Evolutionary conservation across 148 eudicot species (phyloP), one percentile per base, ranked within the genome.

Genomic region (Diospyros kaki): DNA sequence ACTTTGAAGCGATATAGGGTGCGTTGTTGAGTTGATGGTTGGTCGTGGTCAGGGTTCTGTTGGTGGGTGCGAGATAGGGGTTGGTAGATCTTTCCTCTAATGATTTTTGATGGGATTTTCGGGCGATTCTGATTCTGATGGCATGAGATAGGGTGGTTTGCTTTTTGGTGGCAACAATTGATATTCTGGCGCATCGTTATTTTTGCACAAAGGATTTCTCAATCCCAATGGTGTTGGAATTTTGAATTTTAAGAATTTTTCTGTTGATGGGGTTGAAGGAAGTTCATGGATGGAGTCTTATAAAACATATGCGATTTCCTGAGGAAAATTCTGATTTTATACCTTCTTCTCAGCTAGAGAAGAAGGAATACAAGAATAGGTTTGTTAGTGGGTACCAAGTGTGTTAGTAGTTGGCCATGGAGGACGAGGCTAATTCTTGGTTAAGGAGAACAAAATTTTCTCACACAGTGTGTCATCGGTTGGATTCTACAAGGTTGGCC

Each of bases 361-460:
- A 72, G 78, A 62, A 69, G 71, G 56, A 50, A 12, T 59, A 54
- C 15, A 68, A 58, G 74, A 9, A 51, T 10, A 43, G 75, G 50
- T 6, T 54, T 77, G 39, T 43, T 79, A 55, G 64, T 76, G 77
- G 77, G 67, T 73, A 78, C 73, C 73, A 70, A 52, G 78, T 74
- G 40, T 28, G 76, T 77, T 72, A 61, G 72, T 75, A 77, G 69
- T 50, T 66, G 73, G 69, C 68, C 76, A 90, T 87, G 97, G 93
- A 86, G 65, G 96, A 92, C 54, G 93, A 87, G 76, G 83, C 82
- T 59, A 76, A 64, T 77, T 94, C 97, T 42, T 91, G 98, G 97
- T 52, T 91, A 71, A 86, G 93, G 84, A 90, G 95, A 73, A 78
- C 95, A 2, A 90, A 91, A 67, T 91, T 87, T 63, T 90, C 98